phyloP scores from a whole-genome alignment of 192 early-diverging fungal species.

The Coemansia reversa region DNA sequence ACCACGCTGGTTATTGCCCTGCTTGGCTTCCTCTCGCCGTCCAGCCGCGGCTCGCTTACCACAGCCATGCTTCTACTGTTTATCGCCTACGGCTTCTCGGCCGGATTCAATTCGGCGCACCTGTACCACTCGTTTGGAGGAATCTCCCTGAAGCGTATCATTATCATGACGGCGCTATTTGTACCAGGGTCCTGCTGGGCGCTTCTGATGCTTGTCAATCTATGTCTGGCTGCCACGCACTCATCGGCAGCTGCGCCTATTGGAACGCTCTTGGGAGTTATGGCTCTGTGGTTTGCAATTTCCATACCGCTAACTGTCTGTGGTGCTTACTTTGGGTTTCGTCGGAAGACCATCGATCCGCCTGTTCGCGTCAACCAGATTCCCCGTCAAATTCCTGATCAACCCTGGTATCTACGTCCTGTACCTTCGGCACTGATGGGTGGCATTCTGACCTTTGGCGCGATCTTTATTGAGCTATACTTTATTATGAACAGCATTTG shows the following conservation, averaged over 20 bases:
- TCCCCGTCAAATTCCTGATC: slow-evolving; percentile 89
- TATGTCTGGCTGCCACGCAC: slow-evolving; percentile 74
- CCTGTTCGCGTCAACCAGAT: slow-evolving; percentile 92
- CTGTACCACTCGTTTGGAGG: slow-evolving; percentile 94
- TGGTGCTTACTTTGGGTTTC: slow-evolving; percentile 72
- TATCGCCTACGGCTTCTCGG: slow-evolving; percentile 80
- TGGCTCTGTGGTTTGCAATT: slow-evolving; percentile 80
- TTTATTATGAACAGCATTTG: slow-evolving; percentile 95
- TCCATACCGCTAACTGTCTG: slow-evolving; percentile 81
- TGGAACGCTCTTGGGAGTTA: slow-evolving; percentile 76
- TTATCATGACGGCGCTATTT: slow-evolving; percentile 76
- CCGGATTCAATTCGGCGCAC: slow-evolving; percentile 89
- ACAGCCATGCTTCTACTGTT: slow-evolving; percentile 94
- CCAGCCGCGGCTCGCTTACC: slow-evolving; percentile 86
- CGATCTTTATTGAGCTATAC: slow-evolving; percentile 96
- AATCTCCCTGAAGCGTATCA: slow-evolving; percentile 81
- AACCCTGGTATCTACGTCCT: slow-evolving; percentile 75
- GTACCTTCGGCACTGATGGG: slow-evolving; percentile 72
- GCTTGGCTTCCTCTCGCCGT: slow-evolving; percentile 92
- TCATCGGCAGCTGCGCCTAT: slow-evolving; percentile 91
- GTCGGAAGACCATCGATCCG: slow-evolving; percentile 64
- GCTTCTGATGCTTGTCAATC: slow-evolving; percentile 72
- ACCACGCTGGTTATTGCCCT: slow-evolving; percentile 84
- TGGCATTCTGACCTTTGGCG: slow-evolving; percentile 87
- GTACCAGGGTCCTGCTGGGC: slow-evolving; percentile 69